Base-by-base conservation (phyloP, 441 rosid genomes). In the Populus tomentosa region DNA sequence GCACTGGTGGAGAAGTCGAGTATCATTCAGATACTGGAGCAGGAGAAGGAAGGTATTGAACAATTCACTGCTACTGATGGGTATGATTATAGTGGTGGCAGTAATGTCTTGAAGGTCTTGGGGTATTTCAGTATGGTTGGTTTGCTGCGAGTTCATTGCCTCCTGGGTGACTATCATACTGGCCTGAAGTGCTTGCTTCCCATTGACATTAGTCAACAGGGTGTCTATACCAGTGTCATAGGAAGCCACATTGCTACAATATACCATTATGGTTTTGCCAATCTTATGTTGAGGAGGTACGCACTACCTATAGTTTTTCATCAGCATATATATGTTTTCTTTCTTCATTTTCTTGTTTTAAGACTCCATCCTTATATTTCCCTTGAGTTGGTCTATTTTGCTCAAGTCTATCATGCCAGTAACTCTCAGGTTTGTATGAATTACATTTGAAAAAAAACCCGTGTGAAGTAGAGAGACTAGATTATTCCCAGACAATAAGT, bases 71-170 rank as follows among this genome's bases (percentile, higher is more conserved):
- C 95, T 42, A 95, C 94, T 63, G 97, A 95, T 85, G 99, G 98
- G 42, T 95, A 95, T 79, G 98, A 94, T 78, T 95, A 92, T 77
- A 87, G 66, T 84, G 98, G 99, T 70, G 99, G 99, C 13, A 95
- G 98, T 79, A 95, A 95, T 70, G 99, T 94, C 71, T 81, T 94
- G 91, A 95, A 94, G 87, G 98, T 95, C 75, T 83, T 95, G 69
- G 99, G 99, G 35, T 95, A 94, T 82, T 94, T 95, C 86, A 95
- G 99, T 83, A 91, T 91, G 97, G 94, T 95, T 56, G 99, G 97
- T 76, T 83, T 95, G 82, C 82, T 95, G 77, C 92, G 97, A 56
- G 99, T 95, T 72, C 98, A 95, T 80, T 95, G 99, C 80, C 97
- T 95, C 33, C 78, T 95, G 32, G 99, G 99, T 35, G 99, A 95